Evolutionary conservation across 2,329 filamentous ascomycete genomes (phyloP).

Genomic region (Aureobasidium sp.): DNA sequence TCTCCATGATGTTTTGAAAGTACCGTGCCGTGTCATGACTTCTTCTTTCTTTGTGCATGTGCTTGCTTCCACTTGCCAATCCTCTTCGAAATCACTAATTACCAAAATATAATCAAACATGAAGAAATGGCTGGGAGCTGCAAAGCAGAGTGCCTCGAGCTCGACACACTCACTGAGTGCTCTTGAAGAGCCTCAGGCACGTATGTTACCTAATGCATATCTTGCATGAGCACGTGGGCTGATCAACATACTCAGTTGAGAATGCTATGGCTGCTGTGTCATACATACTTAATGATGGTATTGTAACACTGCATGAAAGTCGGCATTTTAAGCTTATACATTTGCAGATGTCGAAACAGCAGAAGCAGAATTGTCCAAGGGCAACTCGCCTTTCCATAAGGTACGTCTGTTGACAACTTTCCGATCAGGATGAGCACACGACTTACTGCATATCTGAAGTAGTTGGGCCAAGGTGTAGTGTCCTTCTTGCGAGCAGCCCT

Average conservation of each 20-base stretch:
- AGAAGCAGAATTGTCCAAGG: constrained; percentile 62
- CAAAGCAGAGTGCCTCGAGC: constrained; percentile 12
- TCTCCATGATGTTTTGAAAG: not conserved
- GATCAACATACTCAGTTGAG: constrained; percentile 31
- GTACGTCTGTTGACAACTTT: constrained; percentile 33
- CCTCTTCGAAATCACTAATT: not conserved
- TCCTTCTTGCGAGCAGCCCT: constrained; percentile 80
- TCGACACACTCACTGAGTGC: constrained; percentile 52
- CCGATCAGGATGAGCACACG: not conserved
- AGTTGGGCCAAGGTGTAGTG: constrained; percentile 72
- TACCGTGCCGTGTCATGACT: not conserved
- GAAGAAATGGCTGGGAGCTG: constrained; percentile 9
- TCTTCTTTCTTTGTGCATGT: not conserved
- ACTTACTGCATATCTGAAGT: constrained; percentile 21
- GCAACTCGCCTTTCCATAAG: constrained; percentile 80
- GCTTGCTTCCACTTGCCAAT: not conserved
- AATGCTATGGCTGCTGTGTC: constrained; percentile 35
- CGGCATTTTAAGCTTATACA: not conserved
- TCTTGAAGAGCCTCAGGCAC: constrained; percentile 51
- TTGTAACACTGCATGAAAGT: constrained; percentile 2
- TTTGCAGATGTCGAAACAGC: constrained; percentile 68
- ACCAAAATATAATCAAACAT: not conserved
- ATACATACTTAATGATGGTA: constrained; percentile 37
- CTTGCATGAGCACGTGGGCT: not conserved
- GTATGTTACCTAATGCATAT: constrained; percentile 35